These are phyloP conservation scores for Fraxinus quadrangulata DNA, from an alignment of 257 asterid species.

Conservation along the genomic window DNA sequence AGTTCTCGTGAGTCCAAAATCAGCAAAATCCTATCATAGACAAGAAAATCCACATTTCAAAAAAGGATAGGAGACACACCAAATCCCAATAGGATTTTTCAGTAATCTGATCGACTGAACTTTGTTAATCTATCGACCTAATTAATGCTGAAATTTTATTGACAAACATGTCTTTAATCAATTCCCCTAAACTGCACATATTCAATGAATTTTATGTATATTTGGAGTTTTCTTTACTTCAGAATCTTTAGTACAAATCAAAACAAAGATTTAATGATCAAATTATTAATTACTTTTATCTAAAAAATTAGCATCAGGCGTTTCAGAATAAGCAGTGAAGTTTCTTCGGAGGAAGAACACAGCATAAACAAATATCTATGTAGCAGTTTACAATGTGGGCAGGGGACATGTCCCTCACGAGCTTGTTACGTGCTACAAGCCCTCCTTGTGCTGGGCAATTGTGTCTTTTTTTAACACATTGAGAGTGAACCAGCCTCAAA, in stretches of 20 bases:
- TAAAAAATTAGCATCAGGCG: not conserved
- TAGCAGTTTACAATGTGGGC: conserved; percentile 10
- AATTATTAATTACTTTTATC: not conserved
- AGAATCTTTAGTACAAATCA: conserved; percentile 29
- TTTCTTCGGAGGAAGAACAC: not conserved
- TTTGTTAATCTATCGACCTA: conserved; percentile 26
- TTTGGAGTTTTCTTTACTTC: conserved; percentile 31
- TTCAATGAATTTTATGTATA: conserved; percentile 25
- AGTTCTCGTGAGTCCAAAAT: conserved; percentile 8
- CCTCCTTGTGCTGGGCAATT: conserved; percentile 34
- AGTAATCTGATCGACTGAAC: conserved; percentile 36
- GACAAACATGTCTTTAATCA: conserved; percentile 16
- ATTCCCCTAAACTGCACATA: not conserved
- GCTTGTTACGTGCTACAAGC: conserved; percentile 42
- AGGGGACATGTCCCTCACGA: conserved; percentile 33
- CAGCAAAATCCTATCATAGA: conserved; percentile 28
- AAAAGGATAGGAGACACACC: conserved; percentile 16
- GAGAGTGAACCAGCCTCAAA: conserved; percentile 29
- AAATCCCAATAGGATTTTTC: conserved; percentile 41
- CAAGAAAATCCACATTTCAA: conserved; percentile 20
- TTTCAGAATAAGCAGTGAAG: not conserved
- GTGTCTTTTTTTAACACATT: conserved; percentile 29
- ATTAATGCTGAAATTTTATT: not conserved
- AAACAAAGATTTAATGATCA: conserved; percentile 32
- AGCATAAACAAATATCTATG: conserved; percentile 24